Conservation (phyloP, 352 stramenopile species). For the Blastocystis sp. region DNA sequence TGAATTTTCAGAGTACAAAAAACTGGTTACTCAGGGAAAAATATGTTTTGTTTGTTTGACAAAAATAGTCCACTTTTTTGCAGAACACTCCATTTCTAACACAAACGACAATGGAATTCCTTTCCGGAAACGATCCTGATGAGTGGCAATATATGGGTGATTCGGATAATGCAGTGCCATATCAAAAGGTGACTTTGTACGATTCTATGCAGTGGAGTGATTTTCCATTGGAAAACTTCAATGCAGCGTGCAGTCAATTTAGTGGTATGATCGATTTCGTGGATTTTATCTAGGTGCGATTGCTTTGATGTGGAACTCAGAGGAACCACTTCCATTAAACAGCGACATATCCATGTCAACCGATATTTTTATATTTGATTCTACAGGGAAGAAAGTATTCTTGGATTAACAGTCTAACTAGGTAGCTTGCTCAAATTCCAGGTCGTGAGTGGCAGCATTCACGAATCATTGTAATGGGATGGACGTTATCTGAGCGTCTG, state of each 20-base stretch:
- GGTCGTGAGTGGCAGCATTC: conserved; percentile 28
- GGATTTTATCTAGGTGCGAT: conserved; percentile 29
- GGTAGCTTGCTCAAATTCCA: conserved; percentile 11
- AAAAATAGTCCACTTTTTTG: background rate
- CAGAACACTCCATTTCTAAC: background rate
- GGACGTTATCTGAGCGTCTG: conserved; percentile 37
- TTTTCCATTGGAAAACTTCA: conserved; percentile 41
- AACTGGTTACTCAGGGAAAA: conserved; percentile 70
- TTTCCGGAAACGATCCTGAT: conserved; percentile 21
- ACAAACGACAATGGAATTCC: conserved; percentile 53
- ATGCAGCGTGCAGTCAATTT: background rate
- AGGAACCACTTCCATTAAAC: conserved; percentile 17
- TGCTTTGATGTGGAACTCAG: conserved; percentile 35
- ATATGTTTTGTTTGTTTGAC: conserved; percentile 33
- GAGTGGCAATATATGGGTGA: conserved; percentile 29
- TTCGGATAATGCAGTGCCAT: conserved; percentile 9
- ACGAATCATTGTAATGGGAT: background rate
- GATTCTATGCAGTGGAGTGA: conserved; percentile 23
- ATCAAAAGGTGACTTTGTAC: conserved; percentile 52
- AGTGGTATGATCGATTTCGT: background rate
- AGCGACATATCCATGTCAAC: background rate
- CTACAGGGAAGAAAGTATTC: background rate
- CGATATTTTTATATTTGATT: conserved; percentile 52
- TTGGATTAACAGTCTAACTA: background rate
- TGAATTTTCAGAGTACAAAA: conserved; percentile 82